Evolutionary conservation across 2,329 filamentous ascomycete genomes (phyloP).

Genomic region (Talaromyces sp.): DNA sequence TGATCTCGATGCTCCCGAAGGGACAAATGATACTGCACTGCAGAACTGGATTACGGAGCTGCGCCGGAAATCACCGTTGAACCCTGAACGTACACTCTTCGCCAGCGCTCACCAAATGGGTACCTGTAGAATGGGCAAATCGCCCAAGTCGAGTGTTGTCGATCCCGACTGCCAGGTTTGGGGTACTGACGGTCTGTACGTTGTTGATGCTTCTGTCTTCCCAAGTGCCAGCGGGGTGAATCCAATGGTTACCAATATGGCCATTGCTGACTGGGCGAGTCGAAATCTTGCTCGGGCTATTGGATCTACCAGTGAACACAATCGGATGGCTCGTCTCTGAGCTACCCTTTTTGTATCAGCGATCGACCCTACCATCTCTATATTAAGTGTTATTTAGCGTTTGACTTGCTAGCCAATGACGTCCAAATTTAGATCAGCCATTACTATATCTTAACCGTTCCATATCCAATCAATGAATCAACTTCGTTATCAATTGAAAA

Average conservation of each 20-base stretch:
- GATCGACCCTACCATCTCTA: neutral
- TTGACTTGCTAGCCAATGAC: neutral
- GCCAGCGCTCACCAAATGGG: constrained; percentile 58
- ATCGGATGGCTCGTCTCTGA: constrained; percentile 29
- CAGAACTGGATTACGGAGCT: constrained; percentile 58
- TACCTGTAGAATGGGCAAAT: constrained; percentile 52
- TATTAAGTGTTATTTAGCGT: neutral
- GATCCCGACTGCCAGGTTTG: constrained; percentile 51
- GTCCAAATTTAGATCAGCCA: neutral
- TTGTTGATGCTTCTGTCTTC: constrained; percentile 54
- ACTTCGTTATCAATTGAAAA: neutral
- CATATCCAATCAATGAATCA: neutral
- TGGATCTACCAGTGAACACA: constrained; percentile 14
- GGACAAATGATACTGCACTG: constrained; percentile 58
- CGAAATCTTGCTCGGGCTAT: constrained; percentile 41
- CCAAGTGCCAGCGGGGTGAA: constrained; percentile 56
- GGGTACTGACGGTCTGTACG: constrained; percentile 50
- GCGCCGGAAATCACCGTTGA: constrained; percentile 48
- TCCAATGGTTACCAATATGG: constrained; percentile 57
- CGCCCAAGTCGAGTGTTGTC: constrained; percentile 47
- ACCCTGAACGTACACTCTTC: constrained; percentile 47
- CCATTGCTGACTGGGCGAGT: constrained; percentile 52
- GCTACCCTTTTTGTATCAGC: neutral
- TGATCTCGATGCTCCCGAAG: constrained; percentile 35
- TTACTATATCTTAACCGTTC: neutral